Base-by-base conservation (phyloP, 2,329 filamentous ascomycete genomes). In the Pestalotiopsis sp. region DNA sequence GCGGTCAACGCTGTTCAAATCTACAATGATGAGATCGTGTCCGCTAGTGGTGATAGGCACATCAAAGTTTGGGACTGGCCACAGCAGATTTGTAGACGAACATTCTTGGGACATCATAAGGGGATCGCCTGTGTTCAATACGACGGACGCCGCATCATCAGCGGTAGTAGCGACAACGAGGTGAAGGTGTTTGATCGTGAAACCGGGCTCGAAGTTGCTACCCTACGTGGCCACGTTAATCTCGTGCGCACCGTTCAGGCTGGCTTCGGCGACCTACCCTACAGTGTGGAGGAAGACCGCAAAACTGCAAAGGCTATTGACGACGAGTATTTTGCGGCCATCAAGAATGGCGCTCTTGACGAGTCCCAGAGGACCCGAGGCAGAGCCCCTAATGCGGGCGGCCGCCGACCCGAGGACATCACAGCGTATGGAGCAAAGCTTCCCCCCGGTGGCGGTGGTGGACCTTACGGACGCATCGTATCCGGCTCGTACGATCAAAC, bases 111-210 rank as follows among this genome's bases (percentile, higher is more conserved):
- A 1, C 96, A 99, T 76, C 90, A 89, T 71, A 99, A 99, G 79
- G 96, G 96, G 39, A 98, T 99, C 74, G 96, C 96, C 2, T 99
- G 96, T 78, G 95, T 99, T 17, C 95, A 99, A 80, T 98, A 96
- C 77, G 96, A 99, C 78, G 94, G 94, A 31, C 90, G 93, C 65
- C 90, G 96, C 23, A 97, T 99, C 71, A 94, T 99, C 65, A 98
- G 94, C 74, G 96, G 96, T 2, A 98, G 95, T 79, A 98, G 95
- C 74, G 96, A 99, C 79, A 94, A 97, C 77, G 95, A 96, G 56
- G 94, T 99, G 39, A 94, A 96, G 73, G 96, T 99, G 23, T 99
- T 97, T 78, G 96, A 98, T 78, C 91, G 92, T 59, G 87, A 89
- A 60, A 94, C 94, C 0, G 92, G 93, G 4, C 91, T 96, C 12